Percentiles rank a stretch among this genome's conserved stretches.
phyloP scores from a whole-genome alignment of 768 basidiomycete species.

The Boletus vermiculosoides region DNA sequence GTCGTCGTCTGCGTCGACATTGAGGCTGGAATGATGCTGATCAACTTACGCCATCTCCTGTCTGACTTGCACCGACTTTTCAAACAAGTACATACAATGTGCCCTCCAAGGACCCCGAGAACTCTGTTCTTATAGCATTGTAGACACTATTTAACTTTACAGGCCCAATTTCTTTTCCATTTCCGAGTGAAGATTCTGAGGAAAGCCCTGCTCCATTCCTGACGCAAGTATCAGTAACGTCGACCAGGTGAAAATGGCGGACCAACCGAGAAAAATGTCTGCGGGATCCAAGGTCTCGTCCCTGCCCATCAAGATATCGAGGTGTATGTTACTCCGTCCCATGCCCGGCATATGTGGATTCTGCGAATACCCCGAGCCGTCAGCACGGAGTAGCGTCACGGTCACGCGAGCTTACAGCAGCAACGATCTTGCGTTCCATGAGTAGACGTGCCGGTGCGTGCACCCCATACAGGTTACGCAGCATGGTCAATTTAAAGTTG shows the following conservation, averaged over 20 bases:
- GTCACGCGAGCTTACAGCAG: slow-evolving; percentile 45
- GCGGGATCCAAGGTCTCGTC: slow-evolving; percentile 78
- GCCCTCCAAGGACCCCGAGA: slow-evolving; percentile 7
- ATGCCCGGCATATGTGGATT: slow-evolving; percentile 64
- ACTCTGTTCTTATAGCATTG: background rate
- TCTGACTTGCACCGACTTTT: slow-evolving; percentile 3
- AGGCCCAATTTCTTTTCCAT: slow-evolving; percentile 62
- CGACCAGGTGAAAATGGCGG: background rate
- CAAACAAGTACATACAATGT: slow-evolving; percentile 28
- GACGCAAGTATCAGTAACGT: slow-evolving; percentile 1
- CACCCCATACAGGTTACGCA: slow-evolving; percentile 81
- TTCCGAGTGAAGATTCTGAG: slow-evolving; percentile 58
- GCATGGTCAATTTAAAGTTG: slow-evolving; percentile 78
- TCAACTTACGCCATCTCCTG: background rate
- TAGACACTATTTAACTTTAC: slow-evolving; percentile 27
- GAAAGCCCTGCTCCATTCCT: slow-evolving; percentile 54
- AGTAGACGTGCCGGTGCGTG: slow-evolving; percentile 85
- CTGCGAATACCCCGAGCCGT: slow-evolving; percentile 36
- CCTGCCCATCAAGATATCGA: slow-evolving; percentile 91
- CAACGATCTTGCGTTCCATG: slow-evolving; percentile 92
- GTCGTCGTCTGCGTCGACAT: slow-evolving; percentile 17
- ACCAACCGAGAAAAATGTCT: slow-evolving; percentile 79
- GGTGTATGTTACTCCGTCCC: slow-evolving; percentile 73
- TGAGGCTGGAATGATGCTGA: slow-evolving; percentile 8
- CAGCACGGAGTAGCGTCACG: background rate